phyloP scores from a whole-genome alignment of 2,329 filamentous ascomycete genomes.

The Aspergillus sp. region DNA sequence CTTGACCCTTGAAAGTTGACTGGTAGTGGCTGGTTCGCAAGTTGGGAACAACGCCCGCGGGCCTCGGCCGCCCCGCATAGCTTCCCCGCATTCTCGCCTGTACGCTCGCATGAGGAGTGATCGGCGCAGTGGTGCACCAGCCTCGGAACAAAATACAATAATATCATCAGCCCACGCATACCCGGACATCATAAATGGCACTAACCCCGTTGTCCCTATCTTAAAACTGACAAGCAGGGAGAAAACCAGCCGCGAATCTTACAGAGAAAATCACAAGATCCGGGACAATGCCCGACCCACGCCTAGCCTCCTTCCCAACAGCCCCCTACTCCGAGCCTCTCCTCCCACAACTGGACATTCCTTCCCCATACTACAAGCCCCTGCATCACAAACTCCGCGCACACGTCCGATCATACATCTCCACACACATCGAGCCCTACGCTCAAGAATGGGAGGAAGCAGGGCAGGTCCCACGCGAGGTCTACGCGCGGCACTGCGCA shows the following conservation, averaged over 20 bases:
- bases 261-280: neutral
- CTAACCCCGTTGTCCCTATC: no score
- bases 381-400: constrained; percentile 64
- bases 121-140: neutral
- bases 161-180: neutral
- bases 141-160: neutral
- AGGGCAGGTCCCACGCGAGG: constrained; percentile 54
- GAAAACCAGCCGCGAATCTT: no score
- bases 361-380: constrained; percentile 63
- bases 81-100: neutral
- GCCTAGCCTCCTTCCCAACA: constrained; percentile 24
- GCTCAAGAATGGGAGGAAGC: constrained; percentile 68
- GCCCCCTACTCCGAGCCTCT: constrained; percentile 47
- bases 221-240: no score
- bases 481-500: constrained; percentile 42
- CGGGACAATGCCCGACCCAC: neutral
- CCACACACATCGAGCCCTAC: constrained; percentile 61
- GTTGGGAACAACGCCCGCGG: neutral
- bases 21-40: neutral
- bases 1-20: neutral
- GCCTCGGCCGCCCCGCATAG: neutral
- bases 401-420: constrained; percentile 62
- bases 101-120: neutral
- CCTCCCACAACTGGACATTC: constrained; percentile 51
- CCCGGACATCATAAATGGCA: neutral